Evolutionary conservation across 306 rosid genomes (phyloP).

Genomic region (Rubus parviflorus): DNA sequence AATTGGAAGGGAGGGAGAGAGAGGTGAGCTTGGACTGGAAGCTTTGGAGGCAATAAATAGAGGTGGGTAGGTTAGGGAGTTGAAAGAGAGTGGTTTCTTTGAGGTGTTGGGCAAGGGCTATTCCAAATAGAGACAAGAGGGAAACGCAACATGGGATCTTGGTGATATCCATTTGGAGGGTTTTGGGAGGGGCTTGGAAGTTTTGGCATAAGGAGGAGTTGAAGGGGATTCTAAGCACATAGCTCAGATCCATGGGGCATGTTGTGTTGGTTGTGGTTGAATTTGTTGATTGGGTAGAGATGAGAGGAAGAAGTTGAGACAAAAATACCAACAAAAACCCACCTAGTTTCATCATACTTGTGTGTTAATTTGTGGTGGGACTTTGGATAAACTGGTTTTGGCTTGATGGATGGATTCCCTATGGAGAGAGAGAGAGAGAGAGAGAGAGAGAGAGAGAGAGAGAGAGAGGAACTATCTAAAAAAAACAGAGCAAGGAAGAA

Average conservation of each 20-base stretch:
- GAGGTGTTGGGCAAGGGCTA: slow-evolving; percentile 59
- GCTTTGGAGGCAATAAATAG: slow-evolving; percentile 59
- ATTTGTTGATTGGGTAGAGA: slow-evolving; percentile 11
- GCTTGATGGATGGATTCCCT: background rate
- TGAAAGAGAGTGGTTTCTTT: slow-evolving; percentile 70
- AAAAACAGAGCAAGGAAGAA: background rate
- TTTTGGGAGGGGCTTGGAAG: slow-evolving; percentile 26
- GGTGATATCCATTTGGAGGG: slow-evolving; percentile 13
- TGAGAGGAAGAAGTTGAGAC: background rate
- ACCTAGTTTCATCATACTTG: background rate
- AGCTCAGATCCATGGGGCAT: slow-evolving; percentile 78
- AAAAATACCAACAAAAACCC: background rate
- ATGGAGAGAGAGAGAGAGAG: background rate
- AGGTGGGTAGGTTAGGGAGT: slow-evolving; percentile 54
- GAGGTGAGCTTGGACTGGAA: slow-evolving; percentile 58
- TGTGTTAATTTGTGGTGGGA: background rate
- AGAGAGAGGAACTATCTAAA: background rate
- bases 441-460: too few species aligned
- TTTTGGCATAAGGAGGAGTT: slow-evolving; percentile 52
- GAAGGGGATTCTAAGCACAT: slow-evolving; percentile 66
- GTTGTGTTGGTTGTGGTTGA: background rate
- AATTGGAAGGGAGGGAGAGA: slow-evolving; percentile 39
- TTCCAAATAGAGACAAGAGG: slow-evolving; percentile 54
- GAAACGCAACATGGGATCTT: slow-evolving; percentile 49
- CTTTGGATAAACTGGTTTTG: background rate